These are phyloP conservation scores for Albugo candida DNA, from an alignment of 352 stramenopile species.

Conservation along the genomic window DNA sequence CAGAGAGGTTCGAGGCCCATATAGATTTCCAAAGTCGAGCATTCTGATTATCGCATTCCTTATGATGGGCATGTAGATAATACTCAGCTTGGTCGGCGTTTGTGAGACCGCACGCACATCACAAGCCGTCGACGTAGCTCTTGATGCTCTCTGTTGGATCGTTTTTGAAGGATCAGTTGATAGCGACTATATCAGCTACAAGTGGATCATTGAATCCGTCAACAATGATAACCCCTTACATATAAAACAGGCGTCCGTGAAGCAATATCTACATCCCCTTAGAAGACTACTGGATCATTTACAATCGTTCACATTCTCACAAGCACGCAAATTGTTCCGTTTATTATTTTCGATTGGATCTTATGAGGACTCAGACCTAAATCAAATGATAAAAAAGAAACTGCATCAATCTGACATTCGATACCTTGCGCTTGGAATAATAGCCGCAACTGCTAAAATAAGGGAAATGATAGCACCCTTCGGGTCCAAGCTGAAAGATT, in stretches of 20 bases:
- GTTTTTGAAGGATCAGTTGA: neutral
- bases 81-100: slow-evolving; percentile 14
- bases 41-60: neutral
- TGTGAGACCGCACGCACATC: slow-evolving; percentile 9
- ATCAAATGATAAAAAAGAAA: slow-evolving; percentile 31
- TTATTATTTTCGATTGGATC: slow-evolving; percentile 28
- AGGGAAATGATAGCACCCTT: slow-evolving; percentile 14
- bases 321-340: slow-evolving; percentile 31
- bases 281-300: slow-evolving; percentile 20
- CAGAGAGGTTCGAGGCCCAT: slow-evolving; percentile 18
- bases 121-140: slow-evolving; percentile 13
- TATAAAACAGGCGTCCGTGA: slow-evolving; percentile 8
- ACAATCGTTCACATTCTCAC: slow-evolving; percentile 15
- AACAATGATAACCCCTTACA: neutral
- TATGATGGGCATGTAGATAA: slow-evolving; percentile 15
- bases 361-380: slow-evolving; percentile 23
- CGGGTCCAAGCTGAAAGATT: slow-evolving; percentile 6
- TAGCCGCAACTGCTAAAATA: slow-evolving; percentile 19
- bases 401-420: slow-evolving; percentile 27
- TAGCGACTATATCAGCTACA: neutral
- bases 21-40: neutral
- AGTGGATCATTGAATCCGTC: neutral
- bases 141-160: slow-evolving; percentile 12
- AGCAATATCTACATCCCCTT: slow-evolving; percentile 10
- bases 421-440: slow-evolving; percentile 27